phyloP scores from a whole-genome alignment of 2,329 filamentous ascomycete species.

The Hypomyces rosellus region DNA sequence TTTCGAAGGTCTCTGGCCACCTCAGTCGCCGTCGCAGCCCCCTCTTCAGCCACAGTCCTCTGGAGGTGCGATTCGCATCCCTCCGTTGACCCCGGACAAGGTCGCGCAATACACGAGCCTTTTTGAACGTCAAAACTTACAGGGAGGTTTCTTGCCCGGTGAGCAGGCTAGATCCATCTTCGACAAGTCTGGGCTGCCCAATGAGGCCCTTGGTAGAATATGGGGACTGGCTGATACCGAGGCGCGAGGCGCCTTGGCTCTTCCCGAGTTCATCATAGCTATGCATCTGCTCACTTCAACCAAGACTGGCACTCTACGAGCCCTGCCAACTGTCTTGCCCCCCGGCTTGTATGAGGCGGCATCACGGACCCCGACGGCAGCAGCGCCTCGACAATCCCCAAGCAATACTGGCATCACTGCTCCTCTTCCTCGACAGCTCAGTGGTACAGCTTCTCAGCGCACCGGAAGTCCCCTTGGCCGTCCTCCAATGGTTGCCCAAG shows the following conservation, averaged over 20 bases:
- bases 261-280: slow-evolving; percentile 92
- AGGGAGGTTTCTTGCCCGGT: slow-evolving; percentile 67
- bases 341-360: slow-evolving; percentile 87
- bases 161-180: slow-evolving; percentile 92
- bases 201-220: slow-evolving; percentile 86
- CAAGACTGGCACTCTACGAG: slow-evolving; percentile 75
- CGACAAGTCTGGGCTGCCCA: slow-evolving; percentile 83
- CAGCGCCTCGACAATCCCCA: slow-evolving; percentile 43
- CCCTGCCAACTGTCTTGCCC: slow-evolving; percentile 73
- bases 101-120: slow-evolving; percentile 81
- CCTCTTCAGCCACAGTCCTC: slow-evolving; percentile 51
- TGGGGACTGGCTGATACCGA: slow-evolving; percentile 95
- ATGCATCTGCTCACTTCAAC: slow-evolving; percentile 95
- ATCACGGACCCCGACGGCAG: slow-evolving; percentile 52
- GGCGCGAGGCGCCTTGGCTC: slow-evolving; percentile 77
- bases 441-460: slow-evolving; percentile 59
- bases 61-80: slow-evolving; percentile 74
- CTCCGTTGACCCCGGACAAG: slow-evolving; percentile 81
- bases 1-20: slow-evolving; percentile 67
- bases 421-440: slow-evolving; percentile 77
- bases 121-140: slow-evolving; percentile 81
- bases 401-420: slow-evolving; percentile 46
- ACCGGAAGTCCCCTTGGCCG: slow-evolving; percentile 52
- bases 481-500: slow-evolving; percentile 39
- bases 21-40: slow-evolving; percentile 39